Evolutionary conservation across 164 flowering plant species (phyloP).

Genomic region (Liriodendron chinense): DNA sequence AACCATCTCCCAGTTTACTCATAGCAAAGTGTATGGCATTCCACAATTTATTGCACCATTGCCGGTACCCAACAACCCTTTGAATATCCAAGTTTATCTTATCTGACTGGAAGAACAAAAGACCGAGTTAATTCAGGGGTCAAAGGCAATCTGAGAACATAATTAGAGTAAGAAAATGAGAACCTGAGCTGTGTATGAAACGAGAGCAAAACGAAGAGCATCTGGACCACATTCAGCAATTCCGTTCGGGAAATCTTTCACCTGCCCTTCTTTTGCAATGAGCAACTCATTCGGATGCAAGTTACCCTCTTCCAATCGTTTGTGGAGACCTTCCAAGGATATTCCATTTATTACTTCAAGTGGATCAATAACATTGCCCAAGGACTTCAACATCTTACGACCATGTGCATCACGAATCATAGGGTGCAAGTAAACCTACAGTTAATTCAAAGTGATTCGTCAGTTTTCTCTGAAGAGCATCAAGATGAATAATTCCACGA

Average conservation of each 20-base stretch:
- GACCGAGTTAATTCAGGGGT: background rate
- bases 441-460: conserved; percentile 1
- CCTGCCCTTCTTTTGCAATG: conserved; percentile 76
- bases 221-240: conserved; percentile 96
- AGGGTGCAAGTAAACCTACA: conserved; percentile 93
- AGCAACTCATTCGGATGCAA: conserved; percentile 58
- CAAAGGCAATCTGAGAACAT: background rate
- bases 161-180: background rate
- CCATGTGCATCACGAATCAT: conserved; percentile 99
- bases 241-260: conserved; percentile 79
- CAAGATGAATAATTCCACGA: background rate
- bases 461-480: background rate
- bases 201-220: conserved; percentile 86
- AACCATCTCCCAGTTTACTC: conserved; percentile 78
- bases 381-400: conserved; percentile 97
- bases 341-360: conserved; percentile 90
- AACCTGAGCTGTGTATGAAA: conserved; percentile 97
- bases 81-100: conserved; percentile 88
- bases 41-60: conserved; percentile 98
- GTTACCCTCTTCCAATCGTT: conserved; percentile 84
- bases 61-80: conserved; percentile 97
- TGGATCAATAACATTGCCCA: conserved; percentile 96
- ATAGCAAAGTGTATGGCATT: conserved; percentile 89
- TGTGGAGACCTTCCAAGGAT: conserved; percentile 73
- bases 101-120: conserved; percentile 64